Evolutionary conservation across 2,329 filamentous ascomycete species (phyloP), one percentile per base, ranked within the genome.

Genomic region (Ophiocordyceps robertsii): DNA sequence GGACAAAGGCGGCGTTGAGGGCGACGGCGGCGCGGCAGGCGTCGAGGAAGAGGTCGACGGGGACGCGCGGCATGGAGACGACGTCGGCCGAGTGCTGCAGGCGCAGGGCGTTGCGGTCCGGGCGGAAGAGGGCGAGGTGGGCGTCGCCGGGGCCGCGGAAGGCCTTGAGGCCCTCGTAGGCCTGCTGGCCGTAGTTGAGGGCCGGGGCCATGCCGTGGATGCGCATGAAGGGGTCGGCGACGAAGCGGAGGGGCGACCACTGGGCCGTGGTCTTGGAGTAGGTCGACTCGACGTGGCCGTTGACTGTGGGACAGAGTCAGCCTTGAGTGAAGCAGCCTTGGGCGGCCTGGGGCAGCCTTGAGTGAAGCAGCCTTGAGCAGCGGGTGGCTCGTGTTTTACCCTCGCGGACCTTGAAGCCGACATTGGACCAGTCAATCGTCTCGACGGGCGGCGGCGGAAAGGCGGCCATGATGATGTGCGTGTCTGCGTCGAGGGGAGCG

Each of bases 111-210:
- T 96, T 96, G 58, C 82, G 79, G 56, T 81, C 73, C 0, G 90
- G 85, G 5, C 90, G 83, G 77, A 96, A 96, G 61, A 96, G 77
- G 59, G 80, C 77, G 66, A 96, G 89, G 46, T 66, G 64, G 46
- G 70, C 59, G 60, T 83, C 77, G 44, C 73, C 68, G 16, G 87
- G 84, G 3, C 73, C 70, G 48, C 90, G 87, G 74, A 95, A 95
- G 43, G 90, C 89, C 65, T 96, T 96, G 60, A 96, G 79, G n/a
- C 92, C 92, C 62, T 98, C 92, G 70, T 94, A 98, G 55, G 87
- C 90, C 68, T 96, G 92, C 60, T 95, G 88, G 45, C 90, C 88
- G 63, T 98, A 98, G 73, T 98, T 98, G 50, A 96, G 77, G 37
- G 80, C 90, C 0, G 92, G 89, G 0, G 89, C 82, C 85, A 98